Evolutionary conservation across 2,329 filamentous ascomycete species (phyloP), one percentile per base, ranked within the genome.

Genomic region (Penicillium sp.): DNA sequence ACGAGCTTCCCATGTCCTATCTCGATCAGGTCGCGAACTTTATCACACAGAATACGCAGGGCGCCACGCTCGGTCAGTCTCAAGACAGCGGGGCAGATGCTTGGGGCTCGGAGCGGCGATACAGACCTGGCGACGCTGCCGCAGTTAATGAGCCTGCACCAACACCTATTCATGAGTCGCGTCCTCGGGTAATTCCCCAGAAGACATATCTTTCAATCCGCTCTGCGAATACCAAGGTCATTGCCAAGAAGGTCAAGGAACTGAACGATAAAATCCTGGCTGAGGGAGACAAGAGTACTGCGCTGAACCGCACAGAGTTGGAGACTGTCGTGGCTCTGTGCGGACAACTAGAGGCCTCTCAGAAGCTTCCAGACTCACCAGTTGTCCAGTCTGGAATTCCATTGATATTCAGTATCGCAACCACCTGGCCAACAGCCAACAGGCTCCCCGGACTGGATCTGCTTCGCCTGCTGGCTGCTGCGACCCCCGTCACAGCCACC

Each of bases 11-110:
- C 0, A 84, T 96, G 56, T 87, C 85, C 3, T 98, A 96, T 71
- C 83, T 97, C 14, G 94, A 98, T 67, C 91, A 92, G 72, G 92
- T 97, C 15, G 91, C 93, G 6, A 90, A 95, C 66, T 98, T 97
- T 76, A 96, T 99, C 67, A 86, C 90, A 10, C 84, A 90, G 57
- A 98, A 98, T 71, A 96, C 93, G 0, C 87, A 94, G 77, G 93
- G 92, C 3, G 90, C 92, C 7, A 91, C 88, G 0, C 79, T 96
- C n/a, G 92, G 92, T 0, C 84, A 88, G 66, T 73, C 81, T 15
- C 79, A 83, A 50, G 80, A 79, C 4, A 64, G 79, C 15, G 84
- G 83, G 1, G 80, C 86, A 37, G 91, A 96, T 75, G 89, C 91
- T 0, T 92, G 88, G 80, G 92, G 91, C 6, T 88, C 87, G 17